Base-by-base conservation (phyloP, 2,329 filamentous ascomycete genomes). In the Microsporum audouinii region DNA sequence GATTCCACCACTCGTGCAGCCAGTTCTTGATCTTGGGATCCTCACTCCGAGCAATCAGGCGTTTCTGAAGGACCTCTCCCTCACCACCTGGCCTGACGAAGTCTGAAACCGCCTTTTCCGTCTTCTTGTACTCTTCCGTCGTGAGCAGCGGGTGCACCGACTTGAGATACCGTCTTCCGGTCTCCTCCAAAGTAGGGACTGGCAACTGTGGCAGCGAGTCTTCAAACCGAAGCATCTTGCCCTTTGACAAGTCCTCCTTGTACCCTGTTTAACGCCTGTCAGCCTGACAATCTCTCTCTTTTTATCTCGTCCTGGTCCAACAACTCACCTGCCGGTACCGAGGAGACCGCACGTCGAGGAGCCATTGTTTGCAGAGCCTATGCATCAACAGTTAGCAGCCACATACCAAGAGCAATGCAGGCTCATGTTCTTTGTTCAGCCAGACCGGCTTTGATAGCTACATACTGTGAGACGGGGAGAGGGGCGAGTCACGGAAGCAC, bases 1-100 rank as follows among this genome's bases (percentile, higher is more conserved):
- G 85, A 74, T 99, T 97, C 94, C 94, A 99, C 94, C 94, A 99
- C 68, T 99, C 92, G 68, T 88, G 86, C 61, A 99, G 81, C 94
- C 94, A 99, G 78, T 97, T 99, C 78, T 88, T 90, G 72, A 83
- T 78, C 64, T 88, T 86, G 57, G 91, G 87, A 66, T 95, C 84
- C 67, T 90, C 88, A 64, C 88, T 84, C 65, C 85, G 84, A 62
- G 88, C 89, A 58, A 92, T 70, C 66, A 99, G 81, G 74, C 92
- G 88, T 72, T 96, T 87, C 78, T 99, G 94, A 49, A 99, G 85
- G 69, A 84, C 84, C 73, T 87, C 82, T 64, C 92, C 94, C 58
- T 86, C 80, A 43, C 91, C 89, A 61, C 89, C 90, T n/a, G 92
- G 89, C 67, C 86, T 86, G 67, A 96, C 79, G 75, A 99, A 97